A percentile compares a stretch with the other conserved stretches of the same genome.
Conservation (phyloP, 2,329 filamentous ascomycete genomes). For the Calycina marina region DNA sequence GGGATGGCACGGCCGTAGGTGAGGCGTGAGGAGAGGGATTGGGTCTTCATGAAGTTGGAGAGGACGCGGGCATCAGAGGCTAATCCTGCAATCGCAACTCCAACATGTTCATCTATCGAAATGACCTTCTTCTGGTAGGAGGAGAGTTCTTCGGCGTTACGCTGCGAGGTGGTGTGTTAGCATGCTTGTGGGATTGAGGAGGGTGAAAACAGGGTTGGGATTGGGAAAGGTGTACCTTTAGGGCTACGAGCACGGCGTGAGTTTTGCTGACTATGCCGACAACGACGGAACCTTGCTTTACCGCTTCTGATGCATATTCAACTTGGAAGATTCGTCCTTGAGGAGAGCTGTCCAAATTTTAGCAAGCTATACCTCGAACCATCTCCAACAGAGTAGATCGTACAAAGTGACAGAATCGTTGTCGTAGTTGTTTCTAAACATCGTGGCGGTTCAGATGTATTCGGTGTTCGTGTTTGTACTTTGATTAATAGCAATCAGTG, state of each 20-base stretch:
- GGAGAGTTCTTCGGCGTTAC: slow-evolving; percentile 97
- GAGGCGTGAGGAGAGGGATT: slow-evolving; percentile 87
- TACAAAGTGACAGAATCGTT: slow-evolving; percentile 99
- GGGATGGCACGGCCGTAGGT: slow-evolving; percentile 92
- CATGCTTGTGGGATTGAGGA: slow-evolving; percentile 6
- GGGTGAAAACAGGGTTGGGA: background rate
- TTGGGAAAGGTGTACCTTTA: slow-evolving; percentile 53
- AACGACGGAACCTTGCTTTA: slow-evolving; percentile 97
- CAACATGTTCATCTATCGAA: slow-evolving; percentile 86
- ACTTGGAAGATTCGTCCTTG: slow-evolving; percentile 99
- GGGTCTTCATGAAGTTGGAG: slow-evolving; percentile 99
- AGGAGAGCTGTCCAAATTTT: slow-evolving; percentile 60
- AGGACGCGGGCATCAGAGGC: slow-evolving; percentile 96
- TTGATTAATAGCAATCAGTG: background rate
- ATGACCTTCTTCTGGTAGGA: slow-evolving; percentile 99
- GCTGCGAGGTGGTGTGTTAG: slow-evolving; percentile 35
- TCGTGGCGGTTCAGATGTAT: slow-evolving; percentile 32
- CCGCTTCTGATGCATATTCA: slow-evolving; percentile 95
- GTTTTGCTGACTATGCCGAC: slow-evolving; percentile 97
- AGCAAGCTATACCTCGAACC: slow-evolving; percentile 12
- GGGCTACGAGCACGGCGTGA: slow-evolving; percentile 84
- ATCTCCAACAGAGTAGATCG: slow-evolving; percentile 25
- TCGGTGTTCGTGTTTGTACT: slow-evolving; percentile 5
- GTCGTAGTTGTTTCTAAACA: slow-evolving; percentile 99
- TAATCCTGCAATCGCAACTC: slow-evolving; percentile 88